Base-by-base conservation (phyloP, 2,329 filamentous ascomycete genomes). In the Neonectria faginata region DNA sequence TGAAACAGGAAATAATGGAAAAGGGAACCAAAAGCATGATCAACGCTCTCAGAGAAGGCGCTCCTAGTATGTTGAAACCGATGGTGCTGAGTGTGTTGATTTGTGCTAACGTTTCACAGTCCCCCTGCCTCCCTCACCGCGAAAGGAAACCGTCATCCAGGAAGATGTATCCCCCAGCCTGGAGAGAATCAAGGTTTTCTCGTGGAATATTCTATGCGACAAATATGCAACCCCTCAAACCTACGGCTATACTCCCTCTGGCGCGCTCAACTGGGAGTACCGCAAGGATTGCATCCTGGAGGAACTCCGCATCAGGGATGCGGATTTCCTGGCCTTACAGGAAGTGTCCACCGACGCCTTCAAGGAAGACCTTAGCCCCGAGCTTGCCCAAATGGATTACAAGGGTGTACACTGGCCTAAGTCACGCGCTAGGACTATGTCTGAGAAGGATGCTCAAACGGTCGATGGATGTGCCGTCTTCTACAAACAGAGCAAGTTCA, bases 381-480 rank as follows among this genome's bases (percentile, higher is more conserved):
- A 93, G 66, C 85, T 99, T 63, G 93, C 93, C 2, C 90, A 93
- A 72, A 86, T 91, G 73, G 94, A 95, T 69, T 99, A 98, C 86
- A 97, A 94, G 81, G 95, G 96, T 25, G 90, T 97, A 3, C 97
- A 95, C 76, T 97, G 92, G 88, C 93, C 94, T 48, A 95, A 97
- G 78, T 91, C 92, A 45, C 89, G 96, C 75, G 92, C 94, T 39
- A 92, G 92, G 80, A 97, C 95, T 9, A 97, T 98, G 93, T 88
- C 88, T 14, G 93, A 97, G 74, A 92, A 91, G 79, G 93, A 97
- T 70, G 92, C 94, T 5, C 92, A 91, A 73, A 84, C 86, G n/a
- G 95, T 99, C 12, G 96, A 99, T 80, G 96, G 96, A 11, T 98
- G 96, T 79, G 96, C 96, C 36, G 95, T 94, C 56, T 98, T 99